phyloP scores from a whole-genome alignment of 176 grass and related monocot species.

The Avena atlantica region DNA sequence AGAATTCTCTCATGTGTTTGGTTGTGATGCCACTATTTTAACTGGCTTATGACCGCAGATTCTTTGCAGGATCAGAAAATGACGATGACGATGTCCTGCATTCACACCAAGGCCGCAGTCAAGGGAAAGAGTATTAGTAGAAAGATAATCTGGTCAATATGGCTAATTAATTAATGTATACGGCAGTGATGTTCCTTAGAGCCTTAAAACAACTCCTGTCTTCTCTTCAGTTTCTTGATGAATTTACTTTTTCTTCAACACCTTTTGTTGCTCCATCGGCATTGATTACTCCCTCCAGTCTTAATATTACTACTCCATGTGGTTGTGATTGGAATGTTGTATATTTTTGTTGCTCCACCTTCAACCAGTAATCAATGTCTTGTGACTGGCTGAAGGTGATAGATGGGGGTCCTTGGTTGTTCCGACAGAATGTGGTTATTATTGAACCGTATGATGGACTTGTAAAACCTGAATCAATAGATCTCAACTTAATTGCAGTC shows the following conservation, averaged over 20 bases:
- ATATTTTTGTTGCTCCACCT: too few species aligned
- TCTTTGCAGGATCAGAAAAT: not conserved
- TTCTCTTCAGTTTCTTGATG: not conserved
- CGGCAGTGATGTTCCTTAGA: not conserved
- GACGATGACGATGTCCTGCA: not conserved
- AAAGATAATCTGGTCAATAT: not conserved
- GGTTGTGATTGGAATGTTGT: too few species aligned
- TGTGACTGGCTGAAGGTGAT: too few species aligned
- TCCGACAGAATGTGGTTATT: too few species aligned
- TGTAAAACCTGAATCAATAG: too few species aligned
- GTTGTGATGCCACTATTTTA: not conserved
- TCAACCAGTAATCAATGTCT: too few species aligned
- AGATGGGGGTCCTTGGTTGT: too few species aligned
- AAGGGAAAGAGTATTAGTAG: not conserved
- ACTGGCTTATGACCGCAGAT: not conserved
- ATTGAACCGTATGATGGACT: too few species aligned
- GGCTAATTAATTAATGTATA: too few species aligned
- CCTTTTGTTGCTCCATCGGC: not conserved
- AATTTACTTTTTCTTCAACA: not conserved
- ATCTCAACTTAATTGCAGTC: too few species aligned
- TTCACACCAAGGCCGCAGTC: not conserved
- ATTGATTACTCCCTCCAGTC: too few species aligned
- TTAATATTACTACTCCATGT: too few species aligned
- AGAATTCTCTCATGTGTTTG: not conserved
- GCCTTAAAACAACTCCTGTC: not conserved